Evolutionary conservation across 2,329 filamentous ascomycete species (phyloP).

Genomic region (Chrysoporthe austroafricana): DNA sequence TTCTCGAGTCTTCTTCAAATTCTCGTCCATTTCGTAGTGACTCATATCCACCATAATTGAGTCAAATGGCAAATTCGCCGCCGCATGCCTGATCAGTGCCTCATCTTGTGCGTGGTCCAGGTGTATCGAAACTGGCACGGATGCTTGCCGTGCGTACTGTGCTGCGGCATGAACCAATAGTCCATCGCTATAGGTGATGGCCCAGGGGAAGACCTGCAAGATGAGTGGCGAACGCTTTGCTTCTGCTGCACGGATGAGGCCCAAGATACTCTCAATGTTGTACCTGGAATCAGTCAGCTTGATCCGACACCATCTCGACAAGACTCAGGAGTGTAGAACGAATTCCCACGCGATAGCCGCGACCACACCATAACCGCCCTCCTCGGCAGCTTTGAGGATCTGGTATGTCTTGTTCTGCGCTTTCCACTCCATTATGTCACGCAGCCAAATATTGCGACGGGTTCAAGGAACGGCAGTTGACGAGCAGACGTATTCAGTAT

Average conservation of each 20-base stretch:
- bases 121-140: slow-evolving; percentile 61
- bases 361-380: slow-evolving; percentile 24
- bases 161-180: slow-evolving; percentile 56
- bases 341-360: slow-evolving; percentile 23
- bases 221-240: slow-evolving; percentile 64
- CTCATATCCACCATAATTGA: slow-evolving; percentile 77
- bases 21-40: slow-evolving; percentile 71
- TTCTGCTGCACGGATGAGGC: slow-evolving; percentile 51
- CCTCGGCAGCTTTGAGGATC: slow-evolving; percentile 25
- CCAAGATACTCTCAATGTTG: slow-evolving; percentile 68
- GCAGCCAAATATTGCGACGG: too few relatives aligned
- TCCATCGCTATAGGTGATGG: slow-evolving; percentile 61
- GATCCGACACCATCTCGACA: background rate
- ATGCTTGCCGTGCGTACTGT: slow-evolving; percentile 52
- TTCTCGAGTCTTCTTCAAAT: slow-evolving; percentile 63
- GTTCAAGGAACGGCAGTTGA: background rate
- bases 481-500: background rate
- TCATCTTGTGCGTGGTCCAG: slow-evolving; percentile 66
- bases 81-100: slow-evolving; percentile 57
- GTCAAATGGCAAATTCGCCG: slow-evolving; percentile 63
- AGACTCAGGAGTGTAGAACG: background rate
- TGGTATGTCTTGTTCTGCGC: slow-evolving; percentile 24
- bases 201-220: slow-evolving; percentile 74
- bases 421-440: slow-evolving; percentile 27
- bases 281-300: slow-evolving; percentile 41